phyloP scores from a whole-genome alignment of 2,329 filamentous ascomycete genomes.

The Stagonosporopsis chrysanthemi region DNA sequence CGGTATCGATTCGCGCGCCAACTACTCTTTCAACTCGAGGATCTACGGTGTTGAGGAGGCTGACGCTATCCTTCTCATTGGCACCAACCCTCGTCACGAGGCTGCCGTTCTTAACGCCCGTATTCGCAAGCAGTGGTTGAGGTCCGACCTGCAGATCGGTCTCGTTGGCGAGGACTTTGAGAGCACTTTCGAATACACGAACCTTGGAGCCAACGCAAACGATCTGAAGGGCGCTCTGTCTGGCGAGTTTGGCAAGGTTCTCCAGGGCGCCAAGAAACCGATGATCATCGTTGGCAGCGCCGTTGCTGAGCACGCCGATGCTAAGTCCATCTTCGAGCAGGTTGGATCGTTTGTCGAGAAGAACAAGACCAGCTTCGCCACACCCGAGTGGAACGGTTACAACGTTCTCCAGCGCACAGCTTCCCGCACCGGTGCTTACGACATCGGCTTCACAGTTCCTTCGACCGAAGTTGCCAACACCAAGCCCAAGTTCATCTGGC shows the following conservation, averaged over 20 bases:
- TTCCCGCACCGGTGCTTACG: constrained; percentile 90
- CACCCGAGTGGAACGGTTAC: constrained; percentile 94
- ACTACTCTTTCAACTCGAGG: constrained; percentile 95
- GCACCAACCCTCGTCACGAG: constrained; percentile 94
- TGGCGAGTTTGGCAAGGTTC: constrained; percentile 91
- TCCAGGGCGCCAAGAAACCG: constrained; percentile 83
- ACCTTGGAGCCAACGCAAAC: constrained; percentile 80
- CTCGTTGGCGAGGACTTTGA: constrained; percentile 90
- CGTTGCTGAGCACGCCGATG: constrained; percentile 87
- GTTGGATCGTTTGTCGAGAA: constrained; percentile 92
- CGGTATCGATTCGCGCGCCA: constrained; percentile 90
- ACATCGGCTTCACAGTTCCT: constrained; percentile 91
- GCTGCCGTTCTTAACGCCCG: constrained; percentile 94
- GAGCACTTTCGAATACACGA: constrained; percentile 94
- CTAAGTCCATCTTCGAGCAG: constrained; percentile 91
- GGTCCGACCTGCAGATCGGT: constrained; percentile 91
- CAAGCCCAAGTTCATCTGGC: constrained; percentile 93
- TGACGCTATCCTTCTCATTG: constrained; percentile 88
- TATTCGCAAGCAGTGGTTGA: constrained; percentile 97
- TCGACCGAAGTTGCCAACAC: constrained; percentile 82
- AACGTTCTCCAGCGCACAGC: constrained; percentile 95
- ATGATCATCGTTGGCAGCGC: constrained; percentile 97
- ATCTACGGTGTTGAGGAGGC: constrained; percentile 95
- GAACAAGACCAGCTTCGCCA: constrained; percentile 86
- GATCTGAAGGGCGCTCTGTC: constrained; percentile 85